A percentile compares a stretch with the other conserved stretches of the same genome.
Evolutionary conservation across 257 asterid genomes (phyloP).

Genomic region (Plantago elongata): DNA sequence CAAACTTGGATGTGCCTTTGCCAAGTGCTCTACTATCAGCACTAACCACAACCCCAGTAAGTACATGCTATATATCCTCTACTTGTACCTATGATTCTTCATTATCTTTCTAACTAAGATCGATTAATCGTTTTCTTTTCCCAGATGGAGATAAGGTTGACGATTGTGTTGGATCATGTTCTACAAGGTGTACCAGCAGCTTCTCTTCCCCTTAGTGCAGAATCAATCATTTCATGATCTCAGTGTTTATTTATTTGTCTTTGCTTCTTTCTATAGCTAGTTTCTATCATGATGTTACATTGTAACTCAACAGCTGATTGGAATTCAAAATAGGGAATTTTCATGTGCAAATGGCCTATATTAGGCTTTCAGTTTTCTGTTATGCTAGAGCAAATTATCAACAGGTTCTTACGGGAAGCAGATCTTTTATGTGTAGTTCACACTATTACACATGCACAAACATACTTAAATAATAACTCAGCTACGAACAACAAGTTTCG

Average conservation of each 20-base stretch:
- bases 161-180: slow-evolving; percentile 85
- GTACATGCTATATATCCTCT: neutral
- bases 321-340: neutral
- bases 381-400: slow-evolving; percentile 68
- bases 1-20: slow-evolving; percentile 85
- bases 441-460: too few relatives aligned
- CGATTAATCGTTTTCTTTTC: neutral
- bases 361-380: neutral
- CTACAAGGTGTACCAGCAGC: slow-evolving; percentile 57
- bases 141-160: slow-evolving; percentile 77
- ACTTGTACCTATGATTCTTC: slow-evolving; percentile 3
- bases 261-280: neutral
- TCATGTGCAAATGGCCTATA: neutral
- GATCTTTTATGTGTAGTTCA: too few relatives aligned
- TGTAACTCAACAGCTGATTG: neutral
- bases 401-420: too few relatives aligned
- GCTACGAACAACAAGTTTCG: too few relatives aligned
- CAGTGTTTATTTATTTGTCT: too few relatives aligned
- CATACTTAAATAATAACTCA: too few relatives aligned
- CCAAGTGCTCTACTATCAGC: slow-evolving; percentile 69
- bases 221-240: too few relatives aligned
- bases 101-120: neutral
- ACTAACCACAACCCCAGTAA: slow-evolving; percentile 62
- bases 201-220: slow-evolving; percentile 31
- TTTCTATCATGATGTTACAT: neutral